These are phyloP conservation scores for Tulasnella sp. DNA, from an alignment of 768 basidiomycete species.

Conservation along the genomic window DNA sequence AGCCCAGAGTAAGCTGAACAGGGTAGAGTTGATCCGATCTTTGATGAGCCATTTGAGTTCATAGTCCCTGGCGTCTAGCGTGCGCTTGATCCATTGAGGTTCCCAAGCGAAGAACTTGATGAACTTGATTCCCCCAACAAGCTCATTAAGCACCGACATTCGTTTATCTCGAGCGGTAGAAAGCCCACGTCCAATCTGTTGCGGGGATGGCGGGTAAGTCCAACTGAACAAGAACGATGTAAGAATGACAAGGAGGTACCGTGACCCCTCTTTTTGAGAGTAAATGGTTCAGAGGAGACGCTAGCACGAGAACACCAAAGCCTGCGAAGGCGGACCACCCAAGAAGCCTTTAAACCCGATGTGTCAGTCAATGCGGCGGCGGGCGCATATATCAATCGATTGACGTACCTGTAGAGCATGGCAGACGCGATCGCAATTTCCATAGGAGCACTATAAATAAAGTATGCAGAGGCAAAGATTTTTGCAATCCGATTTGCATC, in stretches of 20 bases:
- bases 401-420: slow-evolving; percentile 69
- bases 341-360: slow-evolving; percentile 46
- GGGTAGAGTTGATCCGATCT: slow-evolving; percentile 52
- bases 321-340: slow-evolving; percentile 72
- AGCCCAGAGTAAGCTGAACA: slow-evolving; percentile 70
- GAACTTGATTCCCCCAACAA: slow-evolving; percentile 51
- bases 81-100: slow-evolving; percentile 65
- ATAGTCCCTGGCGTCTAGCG: slow-evolving; percentile 55
- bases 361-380: neutral
- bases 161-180: slow-evolving; percentile 65
- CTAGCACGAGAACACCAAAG: slow-evolving; percentile 56
- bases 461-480: slow-evolving; percentile 55
- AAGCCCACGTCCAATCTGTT: slow-evolving; percentile 44
- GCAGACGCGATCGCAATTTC: slow-evolving; percentile 67
- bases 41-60: slow-evolving; percentile 73
- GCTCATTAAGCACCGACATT: slow-evolving; percentile 72
- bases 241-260: slow-evolving; percentile 23
- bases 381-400: slow-evolving; percentile 4
- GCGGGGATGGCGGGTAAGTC: neutral
- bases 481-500: slow-evolving; percentile 42
- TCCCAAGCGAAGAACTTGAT: slow-evolving; percentile 86
- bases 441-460: slow-evolving; percentile 65
- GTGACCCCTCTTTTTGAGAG: slow-evolving; percentile 51
- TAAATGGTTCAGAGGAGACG: slow-evolving; percentile 68
- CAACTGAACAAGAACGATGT: neutral